Base-by-base conservation (phyloP, 2,329 filamentous ascomycete species). In the Eutypella sp. region DNA sequence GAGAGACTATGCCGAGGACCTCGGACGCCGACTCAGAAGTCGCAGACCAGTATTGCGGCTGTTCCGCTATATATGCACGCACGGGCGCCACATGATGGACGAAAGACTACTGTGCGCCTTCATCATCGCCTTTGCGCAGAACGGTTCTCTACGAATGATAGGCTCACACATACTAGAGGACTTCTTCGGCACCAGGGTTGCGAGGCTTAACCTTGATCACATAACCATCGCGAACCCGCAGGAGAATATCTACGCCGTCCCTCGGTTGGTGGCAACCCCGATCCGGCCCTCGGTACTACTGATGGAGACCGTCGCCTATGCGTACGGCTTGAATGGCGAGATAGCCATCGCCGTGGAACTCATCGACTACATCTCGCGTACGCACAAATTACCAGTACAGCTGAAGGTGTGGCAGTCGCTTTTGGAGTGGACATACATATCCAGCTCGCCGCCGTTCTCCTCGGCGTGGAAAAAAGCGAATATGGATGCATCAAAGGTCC, bases 271-370 rank as follows among this genome's bases (percentile, higher is more conserved):
- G n/a, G n/a, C n/a, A n/a, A n/a, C n/a, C 46, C 19, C 20, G 9
- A 57, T 71, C 40, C 56, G 71, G 42, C 87, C 88, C 2, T 80
- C 77, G 0, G 51, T 62, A 7, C 67, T 70, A 2, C 70, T 91
- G 1, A 71, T 92, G 19, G 71, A 78, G 45, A 76, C 83, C 8
- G 67, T 91, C n/a, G 83, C 84, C 5, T 82, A 89, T 58, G 70
- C 74, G 1, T 87, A 84, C 51, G 78, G 84, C n/a, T 75, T 73
- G 49, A 87, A 84, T 63, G 82, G 78, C 40, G 73, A 84, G 45
- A 71, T 89, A 4, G 60, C 71, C 1, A 69, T 73, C 2, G 85
- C 80, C 11, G 58, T 84, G 22, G 72, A 76, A 34, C 57, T 85
- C 1, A 66, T 90, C 11, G 75, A 85, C 48, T 78, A 78, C 54